A percentile compares a stretch with the other conserved stretches of the same genome.
phyloP scores from a whole-genome alignment of 148 eudicot species.

The Rhododendron williamsianum region DNA sequence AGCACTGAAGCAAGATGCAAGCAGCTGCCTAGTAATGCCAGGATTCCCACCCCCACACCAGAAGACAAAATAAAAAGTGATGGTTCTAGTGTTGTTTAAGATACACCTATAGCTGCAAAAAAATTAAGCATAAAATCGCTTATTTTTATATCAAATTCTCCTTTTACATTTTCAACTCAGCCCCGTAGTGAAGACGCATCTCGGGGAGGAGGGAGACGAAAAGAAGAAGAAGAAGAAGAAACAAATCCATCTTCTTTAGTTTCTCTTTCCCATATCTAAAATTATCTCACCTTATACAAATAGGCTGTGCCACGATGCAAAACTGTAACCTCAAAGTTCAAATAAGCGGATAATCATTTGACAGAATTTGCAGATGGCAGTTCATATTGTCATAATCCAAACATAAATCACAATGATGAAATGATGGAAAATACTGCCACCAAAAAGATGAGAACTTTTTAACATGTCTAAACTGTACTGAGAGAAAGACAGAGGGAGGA shows the following conservation, averaged over 20 bases:
- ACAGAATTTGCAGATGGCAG: constrained; percentile 14
- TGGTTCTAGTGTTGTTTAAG: not conserved
- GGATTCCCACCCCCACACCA: not conserved
- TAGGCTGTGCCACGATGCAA: not conserved
- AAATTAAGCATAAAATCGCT: not conserved
- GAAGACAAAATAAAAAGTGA: not conserved
- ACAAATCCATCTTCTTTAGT: not conserved
- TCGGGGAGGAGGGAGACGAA: not conserved
- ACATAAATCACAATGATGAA: constrained; percentile 42
- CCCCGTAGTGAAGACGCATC: not conserved
- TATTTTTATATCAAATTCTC: not conserved
- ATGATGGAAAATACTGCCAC: constrained; percentile 5
- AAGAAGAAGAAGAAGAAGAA: not conserved
- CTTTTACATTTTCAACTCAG: not conserved
- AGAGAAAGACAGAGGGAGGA: not conserved
- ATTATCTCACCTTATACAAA: not conserved
- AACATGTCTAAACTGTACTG: not conserved
- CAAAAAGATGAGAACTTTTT: not conserved
- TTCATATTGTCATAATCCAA: not conserved
- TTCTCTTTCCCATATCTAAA: not conserved
- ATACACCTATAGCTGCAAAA: not conserved
- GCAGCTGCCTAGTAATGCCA: not conserved
- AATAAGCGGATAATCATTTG: not conserved
- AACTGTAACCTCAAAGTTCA: not conserved
- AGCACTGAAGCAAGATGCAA: not conserved